A percentile compares a stretch with the other conserved stretches of the same genome.
These are phyloP conservation scores for Helicocarpus griseus DNA, from an alignment of 2,329 filamentous ascomycete genomes.

Conservation along the genomic window DNA sequence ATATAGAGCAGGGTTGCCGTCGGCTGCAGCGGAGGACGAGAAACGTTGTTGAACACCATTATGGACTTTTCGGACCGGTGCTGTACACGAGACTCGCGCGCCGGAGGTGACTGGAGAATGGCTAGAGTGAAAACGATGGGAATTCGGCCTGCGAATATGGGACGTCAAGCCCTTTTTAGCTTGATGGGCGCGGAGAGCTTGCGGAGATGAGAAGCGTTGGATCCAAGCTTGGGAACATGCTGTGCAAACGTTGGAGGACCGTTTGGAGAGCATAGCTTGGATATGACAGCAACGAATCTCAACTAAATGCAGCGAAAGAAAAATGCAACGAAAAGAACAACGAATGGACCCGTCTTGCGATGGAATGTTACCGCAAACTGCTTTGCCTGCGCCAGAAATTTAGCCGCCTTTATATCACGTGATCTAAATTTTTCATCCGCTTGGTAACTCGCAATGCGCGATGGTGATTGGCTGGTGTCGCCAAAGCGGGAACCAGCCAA, in stretches of 20 bases:
- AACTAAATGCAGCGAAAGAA: not conserved
- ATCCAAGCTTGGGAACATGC: constrained; percentile 21
- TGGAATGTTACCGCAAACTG: not conserved
- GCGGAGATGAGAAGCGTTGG: constrained; percentile 14
- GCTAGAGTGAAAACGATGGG: not conserved
- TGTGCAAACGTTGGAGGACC: constrained; percentile 21
- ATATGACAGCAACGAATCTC: not conserved
- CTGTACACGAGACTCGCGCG: not conserved
- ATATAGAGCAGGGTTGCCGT: constrained; percentile 19
- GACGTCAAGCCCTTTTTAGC: constrained; percentile 16
- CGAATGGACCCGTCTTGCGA: not conserved
- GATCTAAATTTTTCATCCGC: not conserved
- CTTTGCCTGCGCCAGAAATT: not conserved
- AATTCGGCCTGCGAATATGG: constrained; percentile 7
- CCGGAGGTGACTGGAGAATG: not conserved
- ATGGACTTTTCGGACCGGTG: not conserved
- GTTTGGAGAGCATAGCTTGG: constrained; percentile 25
- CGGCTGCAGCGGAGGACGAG: constrained; percentile 1
- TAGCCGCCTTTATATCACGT: not conserved
- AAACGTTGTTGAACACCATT: constrained; percentile 5
- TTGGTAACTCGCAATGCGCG: not conserved
- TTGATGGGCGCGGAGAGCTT: constrained; percentile 13
- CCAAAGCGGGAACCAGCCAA: no score
- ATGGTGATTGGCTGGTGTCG: not conserved
- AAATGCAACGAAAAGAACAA: not conserved